phyloP scores from a whole-genome alignment of 2,329 filamentous ascomycete species.

The Aspergillus versicolor region DNA sequence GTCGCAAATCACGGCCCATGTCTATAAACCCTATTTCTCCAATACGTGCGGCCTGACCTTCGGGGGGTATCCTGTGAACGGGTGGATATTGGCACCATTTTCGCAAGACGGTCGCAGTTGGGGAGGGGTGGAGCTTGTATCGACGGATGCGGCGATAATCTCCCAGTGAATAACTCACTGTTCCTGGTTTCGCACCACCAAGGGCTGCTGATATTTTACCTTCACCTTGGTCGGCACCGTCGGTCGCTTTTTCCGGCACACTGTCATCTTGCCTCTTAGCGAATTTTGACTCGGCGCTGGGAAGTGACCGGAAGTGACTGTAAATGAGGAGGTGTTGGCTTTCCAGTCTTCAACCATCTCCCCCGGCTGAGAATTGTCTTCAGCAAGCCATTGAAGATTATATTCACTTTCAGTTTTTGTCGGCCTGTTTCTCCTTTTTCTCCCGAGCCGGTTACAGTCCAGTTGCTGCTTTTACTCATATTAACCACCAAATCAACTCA shows the following conservation, averaged over 20 bases:
- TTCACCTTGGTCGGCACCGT: background rate
- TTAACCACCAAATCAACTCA: background rate
- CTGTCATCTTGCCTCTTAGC: background rate
- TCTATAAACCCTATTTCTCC: background rate
- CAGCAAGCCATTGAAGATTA: no score
- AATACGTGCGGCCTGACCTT: background rate
- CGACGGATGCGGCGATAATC: slow-evolving; percentile 19
- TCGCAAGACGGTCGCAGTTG: slow-evolving; percentile 21
- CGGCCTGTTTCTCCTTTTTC: background rate
- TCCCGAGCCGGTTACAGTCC: background rate
- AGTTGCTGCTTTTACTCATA: background rate
- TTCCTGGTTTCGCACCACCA: background rate
- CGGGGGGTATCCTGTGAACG: slow-evolving; percentile 2
- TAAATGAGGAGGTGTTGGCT: background rate
- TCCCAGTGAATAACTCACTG: background rate
- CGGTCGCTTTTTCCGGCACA: background rate
- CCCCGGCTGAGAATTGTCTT: background rate
- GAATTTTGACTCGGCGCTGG: background rate
- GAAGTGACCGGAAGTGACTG: background rate
- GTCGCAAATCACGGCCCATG: background rate
- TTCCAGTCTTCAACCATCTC: background rate
- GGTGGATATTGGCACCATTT: background rate
- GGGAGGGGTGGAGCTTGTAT: slow-evolving; percentile 3
- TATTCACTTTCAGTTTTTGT: background rate
- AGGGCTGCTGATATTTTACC: background rate